Evolutionary conservation across 331 rosid species (phyloP).

Genomic region (Rosa hybrid): DNA sequence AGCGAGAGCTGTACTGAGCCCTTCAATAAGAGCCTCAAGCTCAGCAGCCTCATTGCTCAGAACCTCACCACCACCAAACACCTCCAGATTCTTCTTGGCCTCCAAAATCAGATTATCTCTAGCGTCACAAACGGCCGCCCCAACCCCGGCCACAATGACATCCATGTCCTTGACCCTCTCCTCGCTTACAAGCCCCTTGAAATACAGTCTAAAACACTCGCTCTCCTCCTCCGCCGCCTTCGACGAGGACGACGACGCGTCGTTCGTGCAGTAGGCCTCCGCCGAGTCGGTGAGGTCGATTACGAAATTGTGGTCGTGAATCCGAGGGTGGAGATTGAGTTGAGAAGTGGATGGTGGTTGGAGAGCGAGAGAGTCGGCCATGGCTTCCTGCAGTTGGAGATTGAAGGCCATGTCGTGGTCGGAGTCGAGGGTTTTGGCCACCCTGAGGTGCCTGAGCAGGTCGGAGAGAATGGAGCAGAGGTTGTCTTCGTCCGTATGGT

Average conservation of each 20-base stretch:
- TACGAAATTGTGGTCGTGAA: no score
- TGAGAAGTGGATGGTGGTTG: slow-evolving; percentile 30
- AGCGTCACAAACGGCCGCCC: slow-evolving; percentile 57
- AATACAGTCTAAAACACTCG: slow-evolving; percentile 42
- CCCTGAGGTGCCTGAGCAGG: no score
- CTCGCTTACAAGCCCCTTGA: slow-evolving; percentile 56
- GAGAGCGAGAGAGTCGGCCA: slow-evolving; percentile 47
- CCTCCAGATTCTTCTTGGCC: slow-evolving; percentile 37
- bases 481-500: background rate
- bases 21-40: slow-evolving; percentile 62
- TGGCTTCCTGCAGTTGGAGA: slow-evolving; percentile 71
- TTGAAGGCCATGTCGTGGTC: no score
- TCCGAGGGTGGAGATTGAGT: no score
- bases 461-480: no score
- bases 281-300: no score
- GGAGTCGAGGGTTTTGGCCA: no score
- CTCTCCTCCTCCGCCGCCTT: background rate
- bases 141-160: slow-evolving; percentile 44
- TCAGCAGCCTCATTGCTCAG: slow-evolving; percentile 38
- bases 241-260: background rate
- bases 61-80: slow-evolving; percentile 31
- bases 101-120: slow-evolving; percentile 42
- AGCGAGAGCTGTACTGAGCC: slow-evolving; percentile 41
- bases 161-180: slow-evolving; percentile 23
- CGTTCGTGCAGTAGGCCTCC: slow-evolving; percentile 15